phyloP scores from a whole-genome alignment of 768 basidiomycete genomes.

The Lyophyllum atratum region DNA sequence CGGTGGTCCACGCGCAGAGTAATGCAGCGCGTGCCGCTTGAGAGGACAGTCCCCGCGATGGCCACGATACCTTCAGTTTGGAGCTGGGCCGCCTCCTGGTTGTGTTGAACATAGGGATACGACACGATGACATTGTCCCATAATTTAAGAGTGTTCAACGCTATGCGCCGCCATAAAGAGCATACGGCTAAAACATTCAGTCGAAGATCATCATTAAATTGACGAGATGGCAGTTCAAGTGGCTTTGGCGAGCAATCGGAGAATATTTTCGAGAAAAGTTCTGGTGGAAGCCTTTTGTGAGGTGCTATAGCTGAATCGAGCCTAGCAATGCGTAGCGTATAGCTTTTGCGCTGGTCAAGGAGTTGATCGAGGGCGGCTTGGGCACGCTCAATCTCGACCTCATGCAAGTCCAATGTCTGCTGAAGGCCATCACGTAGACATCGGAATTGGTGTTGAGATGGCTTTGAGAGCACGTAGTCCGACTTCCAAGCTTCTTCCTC shows the following conservation, averaged over 20 bases:
- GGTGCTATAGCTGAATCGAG: neutral
- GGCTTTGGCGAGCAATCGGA: no score
- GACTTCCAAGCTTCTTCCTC: neutral
- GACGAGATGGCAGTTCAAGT: no score
- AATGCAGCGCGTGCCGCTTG: neutral
- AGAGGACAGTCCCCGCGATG: neutral
- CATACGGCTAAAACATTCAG: neutral
- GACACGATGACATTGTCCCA: neutral
- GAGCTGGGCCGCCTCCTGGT: no score
- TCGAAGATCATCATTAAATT: neutral
- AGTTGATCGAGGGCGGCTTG: neutral
- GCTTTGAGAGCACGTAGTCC: neutral
- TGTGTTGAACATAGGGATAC: no score
- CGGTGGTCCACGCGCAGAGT: no score
- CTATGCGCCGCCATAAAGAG: constrained; percentile 7
- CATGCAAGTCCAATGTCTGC: neutral
- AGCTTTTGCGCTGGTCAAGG: neutral
- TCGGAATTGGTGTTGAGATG: neutral
- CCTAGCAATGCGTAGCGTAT: neutral
- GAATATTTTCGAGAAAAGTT: neutral
- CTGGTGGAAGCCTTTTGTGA: neutral
- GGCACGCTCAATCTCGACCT: no score
- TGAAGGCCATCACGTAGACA: neutral
- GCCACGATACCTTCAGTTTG: no score
- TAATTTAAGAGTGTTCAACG: neutral